Base-by-base conservation (phyloP, 441 rosid genomes). In the Breynia disticha region DNA sequence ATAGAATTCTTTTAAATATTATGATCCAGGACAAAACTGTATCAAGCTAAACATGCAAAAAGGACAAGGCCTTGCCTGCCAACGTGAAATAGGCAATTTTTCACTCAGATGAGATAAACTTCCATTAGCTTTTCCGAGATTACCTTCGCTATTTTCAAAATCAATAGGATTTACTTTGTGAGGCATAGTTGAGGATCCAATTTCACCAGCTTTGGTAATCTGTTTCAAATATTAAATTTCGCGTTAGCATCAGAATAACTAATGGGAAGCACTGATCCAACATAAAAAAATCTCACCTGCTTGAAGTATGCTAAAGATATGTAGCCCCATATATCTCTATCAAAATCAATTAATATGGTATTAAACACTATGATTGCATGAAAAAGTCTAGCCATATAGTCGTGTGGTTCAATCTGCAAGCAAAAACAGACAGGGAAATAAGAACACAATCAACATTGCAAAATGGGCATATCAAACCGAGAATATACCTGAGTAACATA, bases 101-200 rank as follows among this genome's bases (percentile, higher is more conserved):
- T 62, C 72, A 65, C 93, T 77, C 54, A 84, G 81, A 65, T 60
- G 82, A 56, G 77, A 65, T 44, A 93, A 75, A 54, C 72, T 80
- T 64, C 76, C 95, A 68, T 87, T 93, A 48, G 97, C 99, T 74
- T 73, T 81, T 19, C 99, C 95, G 21, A 89, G 95, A 72, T 89
- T 93, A 47, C 97, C 97, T 72, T 84, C 97, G 19, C 97, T 93
- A 59, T 89, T 89, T 66, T 89, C 99, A 72, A 89, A 89, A 76
- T 81, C 89, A 18, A 87, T 87, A 54, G 96, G 96, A 69, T 93
- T 93, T 63, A 89, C 97, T 80, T 89, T 89, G 76, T 93, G 99
- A 50, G 99, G 97, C 97, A 89, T 89, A 9, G 96, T 93, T 28
- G 97, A 93, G 10, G 96, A 93, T 44, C 99, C 99, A 43, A 93